phyloP scores from a whole-genome alignment of 345 rosid genomes.

The Euphorbia pulcherrima region DNA sequence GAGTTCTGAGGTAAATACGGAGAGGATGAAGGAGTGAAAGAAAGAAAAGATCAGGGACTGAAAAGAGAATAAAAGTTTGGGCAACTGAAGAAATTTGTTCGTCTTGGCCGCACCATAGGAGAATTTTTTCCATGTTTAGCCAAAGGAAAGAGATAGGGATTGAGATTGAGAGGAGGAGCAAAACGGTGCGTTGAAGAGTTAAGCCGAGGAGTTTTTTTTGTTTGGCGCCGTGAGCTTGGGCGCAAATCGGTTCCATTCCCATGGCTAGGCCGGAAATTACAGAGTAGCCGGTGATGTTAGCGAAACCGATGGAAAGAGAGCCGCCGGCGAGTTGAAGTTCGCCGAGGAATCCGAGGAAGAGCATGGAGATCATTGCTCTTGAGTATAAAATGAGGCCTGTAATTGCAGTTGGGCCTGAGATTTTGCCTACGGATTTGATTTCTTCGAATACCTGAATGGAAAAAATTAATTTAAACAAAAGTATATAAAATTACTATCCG shows the following conservation, averaged over 20 bases:
- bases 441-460: slow-evolving; percentile 63
- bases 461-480: not conserved
- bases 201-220: slow-evolving; percentile 82
- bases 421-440: slow-evolving; percentile 78
- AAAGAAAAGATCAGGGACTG: slow-evolving; percentile 86
- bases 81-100: slow-evolving; percentile 64
- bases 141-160: slow-evolving; percentile 81
- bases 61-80: slow-evolving; percentile 64
- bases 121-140: slow-evolving; percentile 69
- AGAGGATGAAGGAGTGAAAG: slow-evolving; percentile 93
- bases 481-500: too few species aligned
- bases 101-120: slow-evolving; percentile 82
- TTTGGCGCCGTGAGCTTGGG: slow-evolving; percentile 94
- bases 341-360: slow-evolving; percentile 93
- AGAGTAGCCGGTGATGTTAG: slow-evolving; percentile 97
- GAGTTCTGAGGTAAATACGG: slow-evolving; percentile 77
- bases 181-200: slow-evolving; percentile 88
- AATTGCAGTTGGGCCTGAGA: slow-evolving; percentile 81
- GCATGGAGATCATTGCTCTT: slow-evolving; percentile 96
- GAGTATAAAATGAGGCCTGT: slow-evolving; percentile 82
- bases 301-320: slow-evolving; percentile 88
- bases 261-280: slow-evolving; percentile 94
- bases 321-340: slow-evolving; percentile 95
- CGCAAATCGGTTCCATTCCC: slow-evolving; percentile 99
- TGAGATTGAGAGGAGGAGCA: slow-evolving; percentile 78